Evolutionary conservation across 169 alveolate species (phyloP), one percentile per base, ranked within the genome.

Genomic region (Plasmodium adleri): DNA sequence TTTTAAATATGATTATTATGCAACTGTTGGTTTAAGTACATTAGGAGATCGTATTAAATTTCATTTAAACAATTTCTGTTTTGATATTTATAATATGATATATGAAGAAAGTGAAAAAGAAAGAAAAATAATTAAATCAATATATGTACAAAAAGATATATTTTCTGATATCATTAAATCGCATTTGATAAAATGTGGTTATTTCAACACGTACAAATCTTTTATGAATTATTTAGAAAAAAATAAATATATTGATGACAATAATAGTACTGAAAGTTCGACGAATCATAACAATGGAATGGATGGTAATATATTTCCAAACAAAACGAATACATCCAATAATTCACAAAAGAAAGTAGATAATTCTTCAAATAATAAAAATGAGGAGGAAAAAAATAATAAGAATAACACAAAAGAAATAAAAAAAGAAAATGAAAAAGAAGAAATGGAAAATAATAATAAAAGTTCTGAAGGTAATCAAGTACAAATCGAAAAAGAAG

Each of bases 71-170:
- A 68, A 50, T 54, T 83, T 83, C 32, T 43, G 54, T 47, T 83
- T 83, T 68, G 91, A 83, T 50, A 68, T 83, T 32, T 83, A 83
- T 32, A 83, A 83, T 68, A 43, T 83, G 32, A 83, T 83, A 32
- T 70, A 62, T 43, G 91, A 83, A 68, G 91, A 83, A 83, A 67
- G 49, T 68, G 91, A 83, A 83, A 83, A 83, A 26, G 91, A 83
- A 83, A 83, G 91, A 72, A 83, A 83, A 60, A 67, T 83, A 10
- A 68, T 83, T 7, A 83, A 83, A 49, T 83, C 91, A 20, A 68
- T 83, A 22, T 83, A 83, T 58, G 70, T 83, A n/a, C 91, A 83
- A 49, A 83, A 83, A 43, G 91, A 83, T 49, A 67, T 83, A 7
- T 68, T 68, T 83, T 56, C 80, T 12, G 83, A 83, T 83, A 62